Base-by-base conservation (phyloP, 345 rosid genomes). In the Citrus australasica region DNA sequence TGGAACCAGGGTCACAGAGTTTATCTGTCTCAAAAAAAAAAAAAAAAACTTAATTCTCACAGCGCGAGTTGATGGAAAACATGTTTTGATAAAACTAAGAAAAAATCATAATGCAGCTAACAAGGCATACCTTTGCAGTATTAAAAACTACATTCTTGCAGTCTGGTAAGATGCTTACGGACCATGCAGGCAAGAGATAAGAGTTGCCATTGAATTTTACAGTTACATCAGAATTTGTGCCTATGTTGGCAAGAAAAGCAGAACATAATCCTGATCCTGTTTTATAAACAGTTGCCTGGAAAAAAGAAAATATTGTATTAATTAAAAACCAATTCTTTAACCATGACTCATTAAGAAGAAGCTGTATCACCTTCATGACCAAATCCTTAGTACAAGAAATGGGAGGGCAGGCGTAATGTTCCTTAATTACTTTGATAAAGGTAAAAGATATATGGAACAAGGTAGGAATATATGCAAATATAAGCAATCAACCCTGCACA, bases 151-250 rank as follows among this genome's bases (percentile, higher is more conserved):
- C 98, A 62, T 84, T 95, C 79, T 91, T 92, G 93, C 99, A 93
- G 85, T 95, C 97, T 19, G 99, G 99, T 68, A 95, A 87, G 86
- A 95, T 92, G 91, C 98, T 95, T 73, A 95, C 99, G 13, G 99
- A 93, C 99, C 99, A 95, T 9, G 91, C 94, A 62, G 99, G 99
- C 85, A 95, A 81, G 76, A 24, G 78, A 79, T 95, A 93, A 76
- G 94, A 85, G 67, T 87, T 88, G 75, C 93, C 94, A 71, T 81
- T 90, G 84, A 93, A 95, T 69, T 74, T 87, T 72, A 89, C 90
- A 25, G 91, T 91, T 60, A 84, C 88, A 79, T 91, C 96, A 58
- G 97, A 80, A 30, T 80, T 63, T 24, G 86, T 85, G 72, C 84
- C 96, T 37, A 61, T 0, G 71, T 95, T 95, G 73, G 99, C 98